Evolutionary conservation across 257 asterid species (phyloP).

Genomic region (Euphrasia confusa): DNA sequence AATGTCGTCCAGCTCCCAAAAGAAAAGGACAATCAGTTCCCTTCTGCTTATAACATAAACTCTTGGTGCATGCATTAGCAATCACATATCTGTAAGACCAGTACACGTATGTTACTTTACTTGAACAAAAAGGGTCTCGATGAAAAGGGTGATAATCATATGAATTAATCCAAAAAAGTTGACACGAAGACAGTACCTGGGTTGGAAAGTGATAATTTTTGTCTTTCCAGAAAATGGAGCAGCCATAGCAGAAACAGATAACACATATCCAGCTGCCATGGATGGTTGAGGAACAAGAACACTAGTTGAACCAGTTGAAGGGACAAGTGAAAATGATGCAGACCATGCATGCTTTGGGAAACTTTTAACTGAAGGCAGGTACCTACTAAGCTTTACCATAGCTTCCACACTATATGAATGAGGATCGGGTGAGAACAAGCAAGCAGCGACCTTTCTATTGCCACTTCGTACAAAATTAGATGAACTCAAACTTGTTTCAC

Average conservation of each 20-base stretch:
- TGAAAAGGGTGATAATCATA: conserved; percentile 20
- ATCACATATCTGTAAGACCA: conserved; percentile 67
- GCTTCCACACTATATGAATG: conserved; percentile 61
- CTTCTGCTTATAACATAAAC: conserved; percentile 81
- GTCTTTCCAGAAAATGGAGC: conserved; percentile 90
- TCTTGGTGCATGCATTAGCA: conserved; percentile 86
- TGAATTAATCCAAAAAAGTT: conserved; percentile 18
- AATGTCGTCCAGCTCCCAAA: conserved; percentile 67
- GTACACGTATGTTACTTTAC: conserved; percentile 15
- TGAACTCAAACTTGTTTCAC: conserved; percentile 36
- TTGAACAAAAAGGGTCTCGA: conserved; percentile 14
- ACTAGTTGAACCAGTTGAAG: conserved; percentile 84
- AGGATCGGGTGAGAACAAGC: conserved; percentile 84
- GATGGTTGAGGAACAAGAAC: conserved; percentile 76
- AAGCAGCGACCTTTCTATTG: conserved; percentile 45
- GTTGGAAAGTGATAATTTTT: conserved; percentile 82
- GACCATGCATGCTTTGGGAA: conserved; percentile 69
- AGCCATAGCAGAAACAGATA: conserved; percentile 81
- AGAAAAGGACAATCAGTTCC: conserved; percentile 66
- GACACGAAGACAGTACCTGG: conserved; percentile 48
- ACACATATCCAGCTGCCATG: conserved; percentile 56
- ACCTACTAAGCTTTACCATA: conserved; percentile 63
- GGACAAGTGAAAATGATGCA: conserved; percentile 70
- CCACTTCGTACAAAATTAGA: conserved; percentile 40
- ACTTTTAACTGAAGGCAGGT: conserved; percentile 40